Conservation (phyloP, 108 stramenopile genomes). For the Nannochloropsis gaditana region DNA sequence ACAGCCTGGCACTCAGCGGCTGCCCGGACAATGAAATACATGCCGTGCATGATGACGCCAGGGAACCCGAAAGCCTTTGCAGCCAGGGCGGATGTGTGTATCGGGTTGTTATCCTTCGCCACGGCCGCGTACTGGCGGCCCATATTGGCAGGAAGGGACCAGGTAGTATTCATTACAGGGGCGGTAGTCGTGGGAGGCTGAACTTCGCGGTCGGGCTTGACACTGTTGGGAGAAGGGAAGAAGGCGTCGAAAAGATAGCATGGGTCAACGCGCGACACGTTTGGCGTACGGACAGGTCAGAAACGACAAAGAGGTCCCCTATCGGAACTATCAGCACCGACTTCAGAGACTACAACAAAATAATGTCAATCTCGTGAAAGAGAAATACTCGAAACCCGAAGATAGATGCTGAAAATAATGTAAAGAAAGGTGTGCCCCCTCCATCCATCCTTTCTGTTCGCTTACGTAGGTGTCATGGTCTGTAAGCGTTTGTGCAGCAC, state of each 20-base stretch:
- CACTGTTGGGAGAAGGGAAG: not conserved
- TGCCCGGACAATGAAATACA: slow-evolving; percentile 12
- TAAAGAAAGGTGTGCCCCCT: no score
- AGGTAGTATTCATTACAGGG: not conserved
- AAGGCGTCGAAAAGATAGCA: not conserved
- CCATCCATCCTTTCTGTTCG: no score
- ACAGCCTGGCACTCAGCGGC: not conserved
- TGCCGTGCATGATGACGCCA: slow-evolving; percentile 21
- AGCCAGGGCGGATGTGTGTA: slow-evolving; percentile 1
- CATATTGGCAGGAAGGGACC: slow-evolving; percentile 3
- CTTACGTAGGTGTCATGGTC: not conserved
- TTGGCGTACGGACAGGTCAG: not conserved
- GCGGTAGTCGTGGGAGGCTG: not conserved
- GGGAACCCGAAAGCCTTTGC: slow-evolving; percentile 1
- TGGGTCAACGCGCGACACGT: not conserved
- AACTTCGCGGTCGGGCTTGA: not conserved
- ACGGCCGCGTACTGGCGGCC: slow-evolving; percentile 18
- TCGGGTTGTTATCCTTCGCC: slow-evolving; percentile 14
- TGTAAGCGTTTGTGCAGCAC: not conserved
- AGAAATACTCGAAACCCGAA: no score
- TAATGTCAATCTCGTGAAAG: no score
- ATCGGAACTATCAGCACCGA: no score
- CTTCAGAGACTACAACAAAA: no score
- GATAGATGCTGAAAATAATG: no score
- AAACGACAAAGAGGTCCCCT: not conserved